Evolutionary conservation across 768 basidiomycete genomes (phyloP).

Genomic region (Hirschioporus abietinus): DNA sequence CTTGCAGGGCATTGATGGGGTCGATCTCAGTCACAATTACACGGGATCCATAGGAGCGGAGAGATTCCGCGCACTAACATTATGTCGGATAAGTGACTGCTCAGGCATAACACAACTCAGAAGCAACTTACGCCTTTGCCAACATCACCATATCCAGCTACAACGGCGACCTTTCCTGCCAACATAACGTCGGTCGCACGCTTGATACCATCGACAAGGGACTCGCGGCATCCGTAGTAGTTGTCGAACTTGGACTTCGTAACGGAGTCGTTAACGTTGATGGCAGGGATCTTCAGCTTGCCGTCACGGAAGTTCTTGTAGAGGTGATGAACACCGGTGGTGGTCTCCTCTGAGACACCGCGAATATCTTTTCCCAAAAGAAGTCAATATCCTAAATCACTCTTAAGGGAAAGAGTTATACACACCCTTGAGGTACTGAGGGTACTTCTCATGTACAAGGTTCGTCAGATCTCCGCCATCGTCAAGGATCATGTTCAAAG

Average conservation of each 20-base stretch:
- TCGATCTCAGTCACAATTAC: constrained; percentile 97
- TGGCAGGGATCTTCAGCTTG: constrained; percentile 93
- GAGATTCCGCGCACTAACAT: constrained; percentile 92
- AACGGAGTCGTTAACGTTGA: constrained; percentile 99
- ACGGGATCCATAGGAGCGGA: constrained; percentile 95
- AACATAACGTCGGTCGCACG: constrained; percentile 99
- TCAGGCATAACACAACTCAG: background rate
- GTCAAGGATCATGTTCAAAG: constrained; percentile 98
- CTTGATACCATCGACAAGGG: constrained; percentile 99
- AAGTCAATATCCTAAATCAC: constrained; percentile 7
- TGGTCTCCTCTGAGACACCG: constrained; percentile 98
- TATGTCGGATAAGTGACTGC: constrained; percentile 7
- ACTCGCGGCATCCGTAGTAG: constrained; percentile 99
- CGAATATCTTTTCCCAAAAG: constrained; percentile 53
- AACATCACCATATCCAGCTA: constrained; percentile 98
- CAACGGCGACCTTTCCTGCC: constrained; percentile 98
- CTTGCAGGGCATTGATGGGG: constrained; percentile 99
- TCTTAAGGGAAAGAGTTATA: constrained; percentile 4
- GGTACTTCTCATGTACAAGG: constrained; percentile 94
- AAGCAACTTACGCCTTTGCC: constrained; percentile 86
- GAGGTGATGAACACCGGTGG: constrained; percentile 98
- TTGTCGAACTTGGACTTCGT: constrained; percentile 99
- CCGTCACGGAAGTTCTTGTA: constrained; percentile 98
- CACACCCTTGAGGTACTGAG: constrained; percentile 76
- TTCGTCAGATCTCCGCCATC: constrained; percentile 96